Conservation (phyloP, 768 basidiomycete genomes). For the Podaxis mareebaensis region DNA sequence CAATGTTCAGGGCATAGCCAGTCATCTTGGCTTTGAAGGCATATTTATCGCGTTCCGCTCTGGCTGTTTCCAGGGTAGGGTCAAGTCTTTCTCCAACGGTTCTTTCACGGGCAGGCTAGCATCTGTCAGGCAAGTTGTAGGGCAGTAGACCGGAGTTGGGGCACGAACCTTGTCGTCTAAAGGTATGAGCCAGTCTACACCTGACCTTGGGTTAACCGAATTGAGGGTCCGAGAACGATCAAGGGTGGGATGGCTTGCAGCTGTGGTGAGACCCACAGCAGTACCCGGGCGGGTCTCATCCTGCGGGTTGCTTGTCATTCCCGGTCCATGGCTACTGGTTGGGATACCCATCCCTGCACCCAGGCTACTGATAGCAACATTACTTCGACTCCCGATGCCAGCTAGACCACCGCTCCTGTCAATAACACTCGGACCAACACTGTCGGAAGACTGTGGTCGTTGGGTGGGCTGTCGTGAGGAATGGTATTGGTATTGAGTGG, state of each 20-base stretch:
- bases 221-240: conserved; percentile 7
- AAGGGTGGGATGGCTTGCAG: neutral
- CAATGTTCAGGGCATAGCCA: conserved; percentile 40
- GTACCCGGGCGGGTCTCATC: neutral
- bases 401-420: neutral
- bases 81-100: conserved; percentile 53
- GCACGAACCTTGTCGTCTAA: conserved; percentile 29
- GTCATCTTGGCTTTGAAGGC: conserved; percentile 44
- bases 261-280: neutral
- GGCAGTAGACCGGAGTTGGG: neutral
- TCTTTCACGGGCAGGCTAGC: conserved; percentile 23
- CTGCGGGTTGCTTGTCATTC: neutral
- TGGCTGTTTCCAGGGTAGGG: conserved; percentile 53
- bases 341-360: neutral
- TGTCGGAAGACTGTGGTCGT: neutral
- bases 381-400: neutral
- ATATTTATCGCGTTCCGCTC: conserved; percentile 47
- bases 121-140: neutral
- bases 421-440: neutral
- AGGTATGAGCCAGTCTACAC: conserved; percentile 42
- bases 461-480: neutral
- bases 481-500: neutral
- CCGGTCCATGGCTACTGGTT: neutral
- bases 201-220: conserved; percentile 21
- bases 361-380: neutral